Percentiles rank a stretch among this genome's conserved stretches.
These are phyloP conservation scores for Colletotrichum musae DNA, from an alignment of 2,329 filamentous ascomycete species.

Conservation along the genomic window DNA sequence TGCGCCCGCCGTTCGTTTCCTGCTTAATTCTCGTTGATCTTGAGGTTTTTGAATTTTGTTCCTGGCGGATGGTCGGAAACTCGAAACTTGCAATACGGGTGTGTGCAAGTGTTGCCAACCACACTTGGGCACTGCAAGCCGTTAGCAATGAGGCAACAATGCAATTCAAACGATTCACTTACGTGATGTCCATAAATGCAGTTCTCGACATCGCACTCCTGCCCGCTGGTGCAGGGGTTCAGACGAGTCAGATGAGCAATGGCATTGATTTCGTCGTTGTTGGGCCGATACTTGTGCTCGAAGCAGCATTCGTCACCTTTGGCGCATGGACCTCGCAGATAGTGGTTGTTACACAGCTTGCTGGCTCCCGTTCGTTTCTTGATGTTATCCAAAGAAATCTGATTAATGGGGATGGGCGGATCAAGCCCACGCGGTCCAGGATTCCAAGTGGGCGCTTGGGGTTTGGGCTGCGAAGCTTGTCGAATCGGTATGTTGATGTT, in stretches of 20 bases:
- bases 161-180: constrained; percentile 47
- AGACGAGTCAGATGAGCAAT: constrained; percentile 69
- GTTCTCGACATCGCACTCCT: constrained; percentile 69
- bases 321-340: constrained; percentile 69
- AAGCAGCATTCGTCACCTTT: constrained; percentile 70
- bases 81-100: constrained; percentile 70
- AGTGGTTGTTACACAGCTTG: constrained; percentile 75
- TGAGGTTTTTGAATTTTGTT: constrained; percentile 63
- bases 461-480: constrained; percentile 37
- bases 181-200: constrained; percentile 77
- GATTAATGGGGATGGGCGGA: constrained; percentile 62
- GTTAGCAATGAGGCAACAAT: constrained; percentile 7
- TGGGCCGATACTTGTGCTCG: constrained; percentile 69
- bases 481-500: constrained; percentile 41
- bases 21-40: constrained; percentile 51
- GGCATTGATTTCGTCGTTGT: constrained; percentile 68
- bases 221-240: constrained; percentile 70
- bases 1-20: not conserved
- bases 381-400: constrained; percentile 64
- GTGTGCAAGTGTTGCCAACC: constrained; percentile 64
- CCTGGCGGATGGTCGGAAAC: constrained; percentile 68
- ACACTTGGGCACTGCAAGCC: constrained; percentile 66
- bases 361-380: constrained; percentile 68
- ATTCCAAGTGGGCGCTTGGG: constrained; percentile 60
- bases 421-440: constrained; percentile 71